phyloP scores from a whole-genome alignment of 768 basidiomycete genomes.

The Mycena floridula region DNA sequence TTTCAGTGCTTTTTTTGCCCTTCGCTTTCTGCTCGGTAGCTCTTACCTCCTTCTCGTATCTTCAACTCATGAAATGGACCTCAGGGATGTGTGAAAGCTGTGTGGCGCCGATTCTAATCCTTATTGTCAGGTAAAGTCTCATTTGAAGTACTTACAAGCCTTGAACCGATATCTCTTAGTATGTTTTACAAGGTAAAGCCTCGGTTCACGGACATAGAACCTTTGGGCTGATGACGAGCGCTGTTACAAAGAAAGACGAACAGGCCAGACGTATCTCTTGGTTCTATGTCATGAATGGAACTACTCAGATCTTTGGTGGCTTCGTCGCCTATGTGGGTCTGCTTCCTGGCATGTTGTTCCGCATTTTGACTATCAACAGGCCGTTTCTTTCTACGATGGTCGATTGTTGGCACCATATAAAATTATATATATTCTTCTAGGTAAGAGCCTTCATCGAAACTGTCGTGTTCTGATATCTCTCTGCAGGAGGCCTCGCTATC shows the following conservation, averaged over 20 bases:
- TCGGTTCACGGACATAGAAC: slow-evolving; percentile 28
- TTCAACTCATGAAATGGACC: neutral
- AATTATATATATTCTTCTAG: slow-evolving; percentile 54
- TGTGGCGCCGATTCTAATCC: slow-evolving; percentile 56
- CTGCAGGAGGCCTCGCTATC: slow-evolving; percentile 57
- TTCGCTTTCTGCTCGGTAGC: slow-evolving; percentile 54
- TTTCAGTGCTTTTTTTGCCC: slow-evolving; percentile 56
- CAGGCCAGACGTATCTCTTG: slow-evolving; percentile 54
- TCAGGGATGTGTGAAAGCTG: slow-evolving; percentile 64
- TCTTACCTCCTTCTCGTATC: neutral
- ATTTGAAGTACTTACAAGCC: too few species aligned
- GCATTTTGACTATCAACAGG: slow-evolving; percentile 24
- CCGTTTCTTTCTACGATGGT: slow-evolving; percentile 49
- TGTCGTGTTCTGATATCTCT: too few species aligned
- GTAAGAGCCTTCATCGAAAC: too few species aligned
- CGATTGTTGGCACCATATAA: slow-evolving; percentile 47
- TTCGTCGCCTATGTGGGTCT: slow-evolving; percentile 52
- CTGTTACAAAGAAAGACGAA: neutral
- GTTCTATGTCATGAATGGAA: slow-evolving; percentile 65
- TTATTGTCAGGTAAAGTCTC: too few species aligned
- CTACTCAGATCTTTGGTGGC: slow-evolving; percentile 56
- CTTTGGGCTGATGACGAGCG: neutral
- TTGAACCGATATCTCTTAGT: too few species aligned
- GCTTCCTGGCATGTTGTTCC: neutral
- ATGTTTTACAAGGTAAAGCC: slow-evolving; percentile 70